phyloP scores from a whole-genome alignment of 192 early-diverging fungal species.

The Paraglomus occultum region DNA sequence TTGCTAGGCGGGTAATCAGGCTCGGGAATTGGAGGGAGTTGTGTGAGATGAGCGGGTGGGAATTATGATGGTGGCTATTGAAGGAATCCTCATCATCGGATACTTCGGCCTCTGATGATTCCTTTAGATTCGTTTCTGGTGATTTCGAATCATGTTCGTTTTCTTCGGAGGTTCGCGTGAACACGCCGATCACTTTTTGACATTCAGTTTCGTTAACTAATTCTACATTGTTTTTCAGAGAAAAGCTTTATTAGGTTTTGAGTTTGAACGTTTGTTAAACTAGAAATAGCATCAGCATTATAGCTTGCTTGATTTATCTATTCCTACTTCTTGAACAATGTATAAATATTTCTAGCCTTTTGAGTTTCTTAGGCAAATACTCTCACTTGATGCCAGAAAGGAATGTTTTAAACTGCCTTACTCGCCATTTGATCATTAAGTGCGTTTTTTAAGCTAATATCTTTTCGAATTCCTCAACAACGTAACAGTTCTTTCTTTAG shows the following conservation, averaged over 20 bases:
- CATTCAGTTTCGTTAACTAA: not conserved
- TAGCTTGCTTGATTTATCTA: not conserved
- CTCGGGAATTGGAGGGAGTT: no score
- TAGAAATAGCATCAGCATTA: slow-evolving; percentile 9
- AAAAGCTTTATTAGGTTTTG: not conserved
- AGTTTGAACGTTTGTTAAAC: not conserved
- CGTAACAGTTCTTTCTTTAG: not conserved
- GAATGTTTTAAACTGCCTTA: not conserved
- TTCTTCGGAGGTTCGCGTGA: no score
- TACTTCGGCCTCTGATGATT: no score
- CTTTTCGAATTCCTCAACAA: slow-evolving; percentile 5
- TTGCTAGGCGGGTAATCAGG: no score
- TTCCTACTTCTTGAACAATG: slow-evolving; percentile 6
- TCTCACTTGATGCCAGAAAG: slow-evolving; percentile 1
- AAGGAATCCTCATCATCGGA: no score
- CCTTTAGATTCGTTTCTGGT: no score
- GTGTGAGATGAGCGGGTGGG: no score
- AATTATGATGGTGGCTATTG: no score
- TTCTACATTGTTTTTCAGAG: not conserved
- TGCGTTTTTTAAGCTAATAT: not conserved
- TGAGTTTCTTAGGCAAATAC: slow-evolving; percentile 6
- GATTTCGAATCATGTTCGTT: no score
- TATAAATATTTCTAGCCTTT: slow-evolving; percentile 13
- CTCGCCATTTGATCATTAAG: slow-evolving; percentile 3
- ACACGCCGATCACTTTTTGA: slow-evolving; percentile 7